These are phyloP conservation scores for Atkinsonella hypoxylon DNA, from an alignment of 2,329 filamentous ascomycete genomes.

Conservation along the genomic window DNA sequence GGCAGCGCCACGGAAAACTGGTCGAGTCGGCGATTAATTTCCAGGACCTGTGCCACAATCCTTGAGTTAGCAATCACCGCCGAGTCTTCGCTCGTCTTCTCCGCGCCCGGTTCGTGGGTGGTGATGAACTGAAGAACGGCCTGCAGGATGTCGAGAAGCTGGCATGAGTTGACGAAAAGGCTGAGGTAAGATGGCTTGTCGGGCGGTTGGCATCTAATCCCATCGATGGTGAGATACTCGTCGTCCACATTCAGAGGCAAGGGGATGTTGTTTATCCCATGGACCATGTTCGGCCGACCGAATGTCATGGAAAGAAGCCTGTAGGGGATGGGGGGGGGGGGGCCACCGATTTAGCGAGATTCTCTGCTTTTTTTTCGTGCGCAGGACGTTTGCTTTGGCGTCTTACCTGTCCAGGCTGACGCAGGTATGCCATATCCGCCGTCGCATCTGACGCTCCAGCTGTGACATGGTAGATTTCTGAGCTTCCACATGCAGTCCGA, in stretches of 20 bases:
- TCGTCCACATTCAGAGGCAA: background rate
- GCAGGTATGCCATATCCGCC: slow-evolving; percentile 4
- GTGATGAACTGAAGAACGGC: slow-evolving; percentile 1
- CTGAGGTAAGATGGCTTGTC: background rate
- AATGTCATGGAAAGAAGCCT: slow-evolving; percentile 6
- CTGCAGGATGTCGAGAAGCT: slow-evolving; percentile 1
- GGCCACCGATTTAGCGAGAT: too few relatives aligned
- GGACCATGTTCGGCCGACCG: slow-evolving; percentile 2
- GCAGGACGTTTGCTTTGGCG: too few relatives aligned
- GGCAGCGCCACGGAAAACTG: slow-evolving; percentile 1
- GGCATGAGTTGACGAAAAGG: slow-evolving; percentile 2
- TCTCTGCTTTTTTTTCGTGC: too few relatives aligned
- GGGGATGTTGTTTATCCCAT: slow-evolving; percentile 1
- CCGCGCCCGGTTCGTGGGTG: background rate
- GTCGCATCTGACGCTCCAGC: slow-evolving; percentile 2
- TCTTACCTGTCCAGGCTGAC: slow-evolving; percentile 3
- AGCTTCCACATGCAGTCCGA: slow-evolving; percentile 1
- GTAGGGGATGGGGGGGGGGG: too few relatives aligned
- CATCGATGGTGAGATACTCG: slow-evolving; percentile 1
- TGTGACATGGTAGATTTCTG: background rate
- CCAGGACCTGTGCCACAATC: background rate
- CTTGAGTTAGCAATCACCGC: background rate
- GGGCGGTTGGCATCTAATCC: background rate
- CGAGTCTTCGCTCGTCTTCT: background rate
- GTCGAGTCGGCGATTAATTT: slow-evolving; percentile 3